Conservation (phyloP, 73 alveolate species). For the Paramecium primaurelia region DNA sequence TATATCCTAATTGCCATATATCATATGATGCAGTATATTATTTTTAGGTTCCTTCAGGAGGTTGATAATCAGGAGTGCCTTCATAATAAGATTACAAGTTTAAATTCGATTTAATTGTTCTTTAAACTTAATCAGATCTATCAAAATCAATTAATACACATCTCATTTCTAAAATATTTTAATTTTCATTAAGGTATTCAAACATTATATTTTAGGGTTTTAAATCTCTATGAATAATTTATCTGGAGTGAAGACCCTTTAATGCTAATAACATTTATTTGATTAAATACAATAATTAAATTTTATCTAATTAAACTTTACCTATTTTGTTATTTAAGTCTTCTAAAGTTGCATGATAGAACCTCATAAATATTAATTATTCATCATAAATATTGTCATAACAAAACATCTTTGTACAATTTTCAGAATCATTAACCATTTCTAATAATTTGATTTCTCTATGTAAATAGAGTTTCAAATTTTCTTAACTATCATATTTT, state of each 20-base stretch:
- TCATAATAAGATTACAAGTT: neutral
- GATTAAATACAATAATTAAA: neutral
- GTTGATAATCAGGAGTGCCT: neutral
- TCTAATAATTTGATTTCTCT: neutral
- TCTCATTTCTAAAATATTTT: neutral
- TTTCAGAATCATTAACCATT: neutral
- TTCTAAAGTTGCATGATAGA: neutral
- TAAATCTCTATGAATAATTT: neutral
- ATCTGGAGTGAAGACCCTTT: neutral
- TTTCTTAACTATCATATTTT: neutral
- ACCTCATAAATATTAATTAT: neutral
- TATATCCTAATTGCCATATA: neutral
- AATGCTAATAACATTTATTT: neutral
- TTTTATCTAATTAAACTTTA: neutral
- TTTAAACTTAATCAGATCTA: neutral
- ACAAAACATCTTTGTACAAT: neutral
- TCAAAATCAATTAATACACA: neutral
- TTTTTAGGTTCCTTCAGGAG: neutral
- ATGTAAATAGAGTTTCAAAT: neutral
- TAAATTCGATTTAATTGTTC: neutral
- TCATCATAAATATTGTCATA: neutral
- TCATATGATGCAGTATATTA: neutral
- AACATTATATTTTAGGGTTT: neutral
- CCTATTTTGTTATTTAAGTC: neutral
- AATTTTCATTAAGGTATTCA: neutral